phyloP scores from a whole-genome alignment of 2,329 filamentous ascomycete genomes.

The Calonectria pseudoreteaudii region DNA sequence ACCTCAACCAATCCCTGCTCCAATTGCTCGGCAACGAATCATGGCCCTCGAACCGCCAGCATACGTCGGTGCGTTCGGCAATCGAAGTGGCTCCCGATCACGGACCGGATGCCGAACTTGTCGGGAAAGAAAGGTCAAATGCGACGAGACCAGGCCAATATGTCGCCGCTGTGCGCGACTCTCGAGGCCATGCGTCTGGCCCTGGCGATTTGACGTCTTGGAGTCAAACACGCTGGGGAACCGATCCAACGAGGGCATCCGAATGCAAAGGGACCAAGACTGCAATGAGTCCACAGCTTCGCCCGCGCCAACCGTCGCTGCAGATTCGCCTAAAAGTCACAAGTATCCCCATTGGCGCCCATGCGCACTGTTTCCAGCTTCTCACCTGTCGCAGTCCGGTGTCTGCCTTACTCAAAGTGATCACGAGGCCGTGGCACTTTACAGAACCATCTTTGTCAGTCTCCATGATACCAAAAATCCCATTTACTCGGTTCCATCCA shows the following conservation, averaged over 20 bases:
- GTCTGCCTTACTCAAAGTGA: not conserved
- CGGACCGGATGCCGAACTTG: slow-evolving; percentile 10
- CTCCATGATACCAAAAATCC: slow-evolving; percentile 11
- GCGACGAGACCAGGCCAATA: not conserved
- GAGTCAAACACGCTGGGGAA: not conserved
- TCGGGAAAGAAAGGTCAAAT: slow-evolving; percentile 10
- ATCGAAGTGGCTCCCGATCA: slow-evolving; percentile 11
- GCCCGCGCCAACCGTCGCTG: too few relatives aligned
- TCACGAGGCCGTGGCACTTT: not conserved
- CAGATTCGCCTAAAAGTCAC: not conserved
- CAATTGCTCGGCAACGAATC: not conserved
- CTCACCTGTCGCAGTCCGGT: not conserved
- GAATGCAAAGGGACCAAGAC: not conserved
- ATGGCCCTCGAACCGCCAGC: not conserved
- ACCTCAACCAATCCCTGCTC: not conserved
- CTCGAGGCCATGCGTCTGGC: slow-evolving; percentile 2
- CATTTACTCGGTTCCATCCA: not conserved
- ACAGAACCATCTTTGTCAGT: slow-evolving; percentile 1
- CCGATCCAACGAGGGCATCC: not conserved
- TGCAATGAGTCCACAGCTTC: not conserved
- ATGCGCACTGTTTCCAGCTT: not conserved
- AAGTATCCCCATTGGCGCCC: not conserved
- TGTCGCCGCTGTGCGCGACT: slow-evolving; percentile 2
- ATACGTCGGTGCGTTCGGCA: slow-evolving; percentile 5
- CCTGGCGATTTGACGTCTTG: not conserved